Evolutionary conservation across 2,329 filamentous ascomycete species (phyloP).

Genomic region (Cordyceps fumosorosea): DNA sequence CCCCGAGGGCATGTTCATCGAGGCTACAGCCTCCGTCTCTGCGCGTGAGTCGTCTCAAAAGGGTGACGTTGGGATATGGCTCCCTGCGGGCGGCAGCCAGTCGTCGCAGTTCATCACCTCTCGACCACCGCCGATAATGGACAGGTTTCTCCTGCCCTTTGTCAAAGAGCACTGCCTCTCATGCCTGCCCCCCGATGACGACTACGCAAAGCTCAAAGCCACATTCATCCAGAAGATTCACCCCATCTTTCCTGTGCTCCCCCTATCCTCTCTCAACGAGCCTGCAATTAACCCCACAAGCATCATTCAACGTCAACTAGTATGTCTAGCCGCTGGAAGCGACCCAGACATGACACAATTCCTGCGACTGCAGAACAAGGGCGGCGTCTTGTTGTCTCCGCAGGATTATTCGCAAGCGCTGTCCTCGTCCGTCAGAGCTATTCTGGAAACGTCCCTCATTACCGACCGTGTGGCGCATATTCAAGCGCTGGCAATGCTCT

Average conservation of each 20-base stretch:
- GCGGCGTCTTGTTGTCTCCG: conserved; percentile 33
- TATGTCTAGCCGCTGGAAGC: conserved; percentile 48
- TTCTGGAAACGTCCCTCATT: conserved; percentile 48
- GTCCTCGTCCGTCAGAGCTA: conserved; percentile 41
- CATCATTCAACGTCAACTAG: conserved; percentile 45
- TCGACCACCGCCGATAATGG: conserved; percentile 32
- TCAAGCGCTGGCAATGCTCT: conserved; percentile 46
- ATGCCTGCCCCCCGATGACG: conserved; percentile 39
- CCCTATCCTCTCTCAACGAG: conserved; percentile 27
- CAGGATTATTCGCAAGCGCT: conserved; percentile 43
- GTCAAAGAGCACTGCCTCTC: conserved; percentile 40
- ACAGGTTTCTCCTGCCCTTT: conserved; percentile 35
- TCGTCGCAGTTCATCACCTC: conserved; percentile 32
- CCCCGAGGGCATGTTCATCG: conserved; percentile 53
- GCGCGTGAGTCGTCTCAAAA: conserved; percentile 34
- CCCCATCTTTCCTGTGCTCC: conserved; percentile 47
- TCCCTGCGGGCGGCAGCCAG: conserved; percentile 29
- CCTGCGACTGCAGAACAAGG: conserved; percentile 36
- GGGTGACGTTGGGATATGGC: conserved; percentile 51
- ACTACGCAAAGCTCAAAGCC: conserved; percentile 38
- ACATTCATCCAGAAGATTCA: conserved; percentile 48
- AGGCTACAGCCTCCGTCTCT: conserved; percentile 37
- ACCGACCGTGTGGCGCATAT: conserved; percentile 49
- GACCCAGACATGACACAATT: conserved; percentile 39
- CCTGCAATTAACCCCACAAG: conserved; percentile 27